A percentile compares a stretch with the other conserved stretches of the same genome.
Evolutionary conservation across 305 asterid genomes (phyloP).

Genomic region (Fraxinus platypoda): DNA sequence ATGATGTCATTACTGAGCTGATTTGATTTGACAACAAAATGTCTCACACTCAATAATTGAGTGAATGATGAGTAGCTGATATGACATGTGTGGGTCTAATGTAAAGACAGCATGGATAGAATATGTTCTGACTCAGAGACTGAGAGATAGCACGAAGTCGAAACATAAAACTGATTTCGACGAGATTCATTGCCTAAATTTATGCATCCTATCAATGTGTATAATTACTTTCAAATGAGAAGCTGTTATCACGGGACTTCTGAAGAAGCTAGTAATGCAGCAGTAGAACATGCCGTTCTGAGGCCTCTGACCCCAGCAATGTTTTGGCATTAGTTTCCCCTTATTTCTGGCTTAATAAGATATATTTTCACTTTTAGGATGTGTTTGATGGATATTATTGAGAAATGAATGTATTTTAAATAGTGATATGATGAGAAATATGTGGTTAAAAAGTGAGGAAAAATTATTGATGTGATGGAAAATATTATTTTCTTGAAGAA

Average conservation of each 20-base stretch:
- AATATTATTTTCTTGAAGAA: no score
- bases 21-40: slow-evolving; percentile 42
- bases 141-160: slow-evolving; percentile 19
- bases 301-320: background rate
- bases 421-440: no score
- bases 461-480: no score
- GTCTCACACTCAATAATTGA: slow-evolving; percentile 49
- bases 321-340: background rate
- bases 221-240: background rate
- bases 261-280: background rate
- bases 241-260: background rate
- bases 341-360: background rate
- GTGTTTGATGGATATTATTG: no score
- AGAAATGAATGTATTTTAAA: no score
- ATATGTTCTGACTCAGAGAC: slow-evolving; percentile 22
- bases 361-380: background rate
- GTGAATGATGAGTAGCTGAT: slow-evolving; percentile 41
- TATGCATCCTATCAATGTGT: background rate
- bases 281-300: background rate
- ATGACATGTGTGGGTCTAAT: slow-evolving; percentile 48
- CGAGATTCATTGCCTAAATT: background rate
- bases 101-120: slow-evolving; percentile 22
- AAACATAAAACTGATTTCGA: slow-evolving; percentile 2
- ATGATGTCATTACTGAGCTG: slow-evolving; percentile 31
- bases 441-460: no score